Conservation (phyloP, 306 rosid species). For the Cicer cuneatum region DNA sequence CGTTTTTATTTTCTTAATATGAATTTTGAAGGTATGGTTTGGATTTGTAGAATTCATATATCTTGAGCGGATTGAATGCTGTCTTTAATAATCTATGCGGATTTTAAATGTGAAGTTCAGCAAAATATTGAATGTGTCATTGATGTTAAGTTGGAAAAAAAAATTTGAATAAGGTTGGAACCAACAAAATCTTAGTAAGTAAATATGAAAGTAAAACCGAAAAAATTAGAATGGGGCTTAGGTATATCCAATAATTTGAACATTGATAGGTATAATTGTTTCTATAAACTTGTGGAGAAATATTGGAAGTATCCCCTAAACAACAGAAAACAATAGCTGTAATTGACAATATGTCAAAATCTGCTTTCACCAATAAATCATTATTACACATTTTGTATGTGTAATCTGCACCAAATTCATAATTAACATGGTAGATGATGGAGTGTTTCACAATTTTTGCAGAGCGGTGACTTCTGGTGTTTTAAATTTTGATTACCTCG, state of each 20-base stretch:
- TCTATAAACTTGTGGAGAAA: too few relatives aligned
- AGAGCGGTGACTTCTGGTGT: slow-evolving; percentile 74
- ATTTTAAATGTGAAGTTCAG: too few relatives aligned
- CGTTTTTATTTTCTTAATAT: slow-evolving; percentile 29
- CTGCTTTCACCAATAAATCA: neutral
- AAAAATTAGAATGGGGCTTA: neutral
- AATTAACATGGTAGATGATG: slow-evolving; percentile 23
- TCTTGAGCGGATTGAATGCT: neutral
- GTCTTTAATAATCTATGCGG: too few relatives aligned
- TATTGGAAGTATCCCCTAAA: neutral
- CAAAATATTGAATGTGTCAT: too few relatives aligned
- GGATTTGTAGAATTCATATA: slow-evolving; percentile 5
- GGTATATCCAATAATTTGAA: neutral
- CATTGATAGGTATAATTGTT: neutral
- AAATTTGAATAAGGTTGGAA: neutral
- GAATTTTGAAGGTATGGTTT: slow-evolving; percentile 24
- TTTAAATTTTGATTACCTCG: slow-evolving; percentile 64
- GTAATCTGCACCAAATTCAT: neutral
- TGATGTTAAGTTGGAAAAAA: too few relatives aligned
- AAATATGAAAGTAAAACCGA: neutral
- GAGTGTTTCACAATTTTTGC: slow-evolving; percentile 40
- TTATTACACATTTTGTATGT: neutral
- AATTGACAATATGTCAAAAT: slow-evolving; percentile 10
- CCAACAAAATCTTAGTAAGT: neutral
- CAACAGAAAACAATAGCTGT: slow-evolving; percentile 6